Conservation (phyloP, 1,139 yeast species). For the Blastobotrys capitulatus region DNA sequence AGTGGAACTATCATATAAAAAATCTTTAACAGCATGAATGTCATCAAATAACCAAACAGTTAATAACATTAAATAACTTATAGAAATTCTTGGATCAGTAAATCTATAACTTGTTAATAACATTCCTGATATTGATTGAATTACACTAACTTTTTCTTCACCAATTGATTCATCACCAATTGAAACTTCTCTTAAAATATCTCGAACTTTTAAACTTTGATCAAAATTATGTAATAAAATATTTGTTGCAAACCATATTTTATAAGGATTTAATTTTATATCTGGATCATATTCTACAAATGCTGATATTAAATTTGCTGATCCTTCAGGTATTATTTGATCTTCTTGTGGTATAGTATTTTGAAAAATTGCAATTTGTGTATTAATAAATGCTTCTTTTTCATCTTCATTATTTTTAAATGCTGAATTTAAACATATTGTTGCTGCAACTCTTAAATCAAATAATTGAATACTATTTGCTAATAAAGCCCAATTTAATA, state of each 20-base stretch:
- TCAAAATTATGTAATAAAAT: constrained; percentile 59
- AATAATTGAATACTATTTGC: constrained; percentile 80
- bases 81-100: constrained; percentile 68
- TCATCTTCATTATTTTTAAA: constrained; percentile 62
- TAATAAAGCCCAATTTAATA: constrained; percentile 74
- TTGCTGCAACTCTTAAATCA: constrained; percentile 71
- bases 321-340: constrained; percentile 14
- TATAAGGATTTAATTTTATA: constrained; percentile 73
- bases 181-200: constrained; percentile 47
- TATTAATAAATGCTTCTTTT: constrained; percentile 51
- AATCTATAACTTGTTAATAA: constrained; percentile 59
- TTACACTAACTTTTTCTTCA: constrained; percentile 67
- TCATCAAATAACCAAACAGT: constrained; percentile 79
- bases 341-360: constrained; percentile 9
- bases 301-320: constrained; percentile 55
- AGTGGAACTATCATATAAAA: constrained; percentile 61
- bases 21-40: constrained; percentile 66
- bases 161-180: constrained; percentile 61
- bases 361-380: constrained; percentile 52
- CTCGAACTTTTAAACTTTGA: constrained; percentile 46
- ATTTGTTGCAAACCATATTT: constrained; percentile 77
- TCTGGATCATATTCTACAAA: constrained; percentile 78
- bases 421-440: constrained; percentile 60
- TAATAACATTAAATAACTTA: constrained; percentile 73
- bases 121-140: constrained; percentile 77